Base-by-base conservation (phyloP, 768 basidiomycete species). In the Neoboletus brunneissimus region DNA sequence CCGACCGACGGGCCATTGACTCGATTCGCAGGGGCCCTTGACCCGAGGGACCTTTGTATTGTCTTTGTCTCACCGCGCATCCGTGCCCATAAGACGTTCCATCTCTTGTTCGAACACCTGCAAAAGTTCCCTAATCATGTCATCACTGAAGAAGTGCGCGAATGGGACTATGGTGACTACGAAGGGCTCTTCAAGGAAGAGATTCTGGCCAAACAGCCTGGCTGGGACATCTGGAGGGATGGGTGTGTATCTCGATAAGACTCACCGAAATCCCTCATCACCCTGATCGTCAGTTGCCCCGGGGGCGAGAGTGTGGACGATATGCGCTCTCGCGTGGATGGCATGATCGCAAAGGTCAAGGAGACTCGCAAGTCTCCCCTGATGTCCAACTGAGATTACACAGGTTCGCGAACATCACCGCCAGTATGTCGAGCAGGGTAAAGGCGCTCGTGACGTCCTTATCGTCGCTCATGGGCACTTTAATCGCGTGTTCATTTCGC, bases 111-210 rank as follows among this genome's bases (percentile, higher is more conserved):
- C 53, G 79, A 72, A 29, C 76, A 81, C 55, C 62, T 80, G 37
- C 69, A 72, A 5, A 57, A 75, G 50, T 51, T 66, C 35, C 87
- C 87, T 2, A 56, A 79, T 55, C 84, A 87, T 64, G 63, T 79
- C 20, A 67, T 84, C 34, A 84, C 86, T 0, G 89, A 91, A 61
- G 80, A 83, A 23, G 86, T 77, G 25, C 77, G 84, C 42, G 93
- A 95, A 69, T 95, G 92, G 92, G 89, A 96, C 65, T 96, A 96
- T 67, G 90, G 95, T 11, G 83, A 90, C 9, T 97, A 91, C 66
- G 94, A 96, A 68, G 94, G 94, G 6, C 81, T 94, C 41, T 69
- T 80, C 27, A 76, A 86, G n/a, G 74, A 82, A n/a, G 90, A 96
- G 63, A 96, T 96, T 63, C 75, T 84, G 58, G 78, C 77, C 48